Base-by-base conservation (phyloP, 163 green algal genomes). In the Scenedesmus sp. region DNA sequence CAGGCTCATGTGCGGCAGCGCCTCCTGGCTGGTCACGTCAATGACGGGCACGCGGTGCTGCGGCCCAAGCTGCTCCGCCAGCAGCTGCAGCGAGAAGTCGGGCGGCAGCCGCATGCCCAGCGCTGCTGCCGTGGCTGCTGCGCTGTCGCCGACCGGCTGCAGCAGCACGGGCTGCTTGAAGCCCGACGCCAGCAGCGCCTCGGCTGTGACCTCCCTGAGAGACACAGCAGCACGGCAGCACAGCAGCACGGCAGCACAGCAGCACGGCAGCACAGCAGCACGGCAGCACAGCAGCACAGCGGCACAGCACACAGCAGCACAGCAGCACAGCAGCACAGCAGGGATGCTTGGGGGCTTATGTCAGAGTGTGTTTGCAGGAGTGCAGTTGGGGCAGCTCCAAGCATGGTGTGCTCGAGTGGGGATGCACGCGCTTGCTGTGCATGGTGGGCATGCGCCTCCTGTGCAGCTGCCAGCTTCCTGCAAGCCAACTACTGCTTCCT, bases 1-100 rank as follows among this genome's bases (percentile, higher is more conserved):
- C 68, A 90, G 12, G 44, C 42, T 90, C 70, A 90, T 44, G 24
- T 40, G n/a, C 26, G 68, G 42, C n/a, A 22, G 43, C n/a, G 44
- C 46, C 7, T 90, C 85, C 70, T 90, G 85, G 40, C 46, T 90
- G 10, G 68, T 22, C n/a, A 90, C 85, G 46, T 90, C 85, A 84
- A 90, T 90, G 24, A 84, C 49, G 18, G 85, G 85, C 43, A 90
- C 85, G 30, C 33, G 68, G 26, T 90, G 85, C 85, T 90, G 85
- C 46, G 44, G 42, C 12, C 85, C 85, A 30, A 90, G 30, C 46
- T 56, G 33, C 46, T 90, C 4, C 12, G 20, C 1, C 68, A 90
- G 43, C 12, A 72, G 20, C 43, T 84, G 35, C 26, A 90, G 72
- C 15, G 46, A 79, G 26, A 85, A 78, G 18, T 46, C 51, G 7